These are phyloP conservation scores for Penicillium sp. DNA, from an alignment of 2,329 filamentous ascomycete species.

Conservation along the genomic window DNA sequence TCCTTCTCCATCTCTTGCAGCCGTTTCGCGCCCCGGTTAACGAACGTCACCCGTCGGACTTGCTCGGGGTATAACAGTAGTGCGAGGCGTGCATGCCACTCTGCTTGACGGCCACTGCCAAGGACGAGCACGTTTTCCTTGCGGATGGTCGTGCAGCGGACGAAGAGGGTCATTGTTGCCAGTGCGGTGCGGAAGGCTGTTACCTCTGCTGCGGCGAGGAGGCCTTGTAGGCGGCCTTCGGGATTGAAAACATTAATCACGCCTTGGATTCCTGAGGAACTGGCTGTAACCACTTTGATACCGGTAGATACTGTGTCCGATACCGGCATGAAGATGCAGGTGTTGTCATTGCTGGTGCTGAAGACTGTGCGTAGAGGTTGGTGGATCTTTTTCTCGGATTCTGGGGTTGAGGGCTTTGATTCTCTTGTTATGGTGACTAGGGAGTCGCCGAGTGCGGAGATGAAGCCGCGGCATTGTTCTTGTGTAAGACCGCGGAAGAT, in stretches of 20 bases:
- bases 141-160: conserved; percentile 38
- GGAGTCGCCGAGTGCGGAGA: conserved; percentile 36
- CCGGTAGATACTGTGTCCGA: conserved; percentile 63
- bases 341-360: conserved; percentile 44
- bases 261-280: conserved; percentile 54
- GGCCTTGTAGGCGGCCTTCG: conserved; percentile 61
- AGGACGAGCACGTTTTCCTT: conserved; percentile 47
- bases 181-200: conserved; percentile 80
- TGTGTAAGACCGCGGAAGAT: conserved; percentile 35
- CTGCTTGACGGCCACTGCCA: conserved; percentile 51
- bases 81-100: conserved; percentile 52
- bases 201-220: conserved; percentile 70
- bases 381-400: conserved; percentile 36
- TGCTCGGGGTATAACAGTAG: conserved; percentile 48
- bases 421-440: conserved; percentile 34
- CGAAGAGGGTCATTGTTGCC: conserved; percentile 65
- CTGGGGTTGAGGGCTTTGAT: conserved; percentile 26
- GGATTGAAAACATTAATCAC: conserved; percentile 68
- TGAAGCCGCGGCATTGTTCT: conserved; percentile 36
- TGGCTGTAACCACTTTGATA: conserved; percentile 68
- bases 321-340: conserved; percentile 73
- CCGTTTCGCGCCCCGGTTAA: conserved; percentile 66
- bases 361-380: conserved; percentile 47
- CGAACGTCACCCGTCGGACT: conserved; percentile 67
- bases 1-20: conserved; percentile 48